These are phyloP conservation scores for Wallacemonas collosoma DNA, from an alignment of 208 protist species.

Conservation along the genomic window DNA sequence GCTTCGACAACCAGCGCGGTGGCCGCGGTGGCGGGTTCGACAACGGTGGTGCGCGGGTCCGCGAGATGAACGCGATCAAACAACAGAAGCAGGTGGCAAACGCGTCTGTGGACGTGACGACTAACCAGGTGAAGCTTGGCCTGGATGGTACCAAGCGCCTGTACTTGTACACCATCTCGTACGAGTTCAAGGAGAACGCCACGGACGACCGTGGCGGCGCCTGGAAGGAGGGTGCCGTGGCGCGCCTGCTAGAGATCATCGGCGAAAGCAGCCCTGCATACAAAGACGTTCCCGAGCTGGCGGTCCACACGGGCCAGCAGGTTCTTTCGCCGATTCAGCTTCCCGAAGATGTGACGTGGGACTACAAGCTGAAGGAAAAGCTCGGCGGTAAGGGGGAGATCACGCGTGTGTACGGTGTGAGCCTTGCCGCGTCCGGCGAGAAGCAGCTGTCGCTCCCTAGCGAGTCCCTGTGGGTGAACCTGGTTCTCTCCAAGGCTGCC, in stretches of 20 bases:
- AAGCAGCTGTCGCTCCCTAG: slow-evolving; percentile 25
- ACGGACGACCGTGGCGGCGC: slow-evolving; percentile 24
- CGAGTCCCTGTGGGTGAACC: slow-evolving; percentile 27
- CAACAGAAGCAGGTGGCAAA: slow-evolving; percentile 13
- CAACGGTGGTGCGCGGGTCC: slow-evolving; percentile 14
- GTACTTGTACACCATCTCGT: slow-evolving; percentile 30
- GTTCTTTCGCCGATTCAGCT: slow-evolving; percentile 24
- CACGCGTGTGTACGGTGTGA: slow-evolving; percentile 29
- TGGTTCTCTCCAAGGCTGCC: slow-evolving; percentile 26
- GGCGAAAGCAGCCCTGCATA: slow-evolving; percentile 17
- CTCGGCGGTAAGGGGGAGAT: slow-evolving; percentile 14
- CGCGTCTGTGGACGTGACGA: slow-evolving; percentile 12
- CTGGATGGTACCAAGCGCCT: slow-evolving; percentile 12
- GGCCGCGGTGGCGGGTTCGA: slow-evolving; percentile 6
- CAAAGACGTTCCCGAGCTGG: slow-evolving; percentile 10
- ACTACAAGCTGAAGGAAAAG: slow-evolving; percentile 28
- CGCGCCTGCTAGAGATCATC: slow-evolving; percentile 23
- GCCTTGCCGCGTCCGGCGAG: slow-evolving; percentile 23
- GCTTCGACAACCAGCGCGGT: slow-evolving; percentile 16
- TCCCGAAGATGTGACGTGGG: slow-evolving; percentile 19
- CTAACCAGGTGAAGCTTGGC: slow-evolving; percentile 36
- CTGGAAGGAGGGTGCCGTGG: slow-evolving; percentile 33
- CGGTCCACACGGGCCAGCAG: slow-evolving; percentile 32
- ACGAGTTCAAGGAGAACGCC: slow-evolving; percentile 41
- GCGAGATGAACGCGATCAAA: slow-evolving; percentile 23